These are phyloP conservation scores for Erodium moschatum DNA, from an alignment of 441 rosid species.

Conservation along the genomic window DNA sequence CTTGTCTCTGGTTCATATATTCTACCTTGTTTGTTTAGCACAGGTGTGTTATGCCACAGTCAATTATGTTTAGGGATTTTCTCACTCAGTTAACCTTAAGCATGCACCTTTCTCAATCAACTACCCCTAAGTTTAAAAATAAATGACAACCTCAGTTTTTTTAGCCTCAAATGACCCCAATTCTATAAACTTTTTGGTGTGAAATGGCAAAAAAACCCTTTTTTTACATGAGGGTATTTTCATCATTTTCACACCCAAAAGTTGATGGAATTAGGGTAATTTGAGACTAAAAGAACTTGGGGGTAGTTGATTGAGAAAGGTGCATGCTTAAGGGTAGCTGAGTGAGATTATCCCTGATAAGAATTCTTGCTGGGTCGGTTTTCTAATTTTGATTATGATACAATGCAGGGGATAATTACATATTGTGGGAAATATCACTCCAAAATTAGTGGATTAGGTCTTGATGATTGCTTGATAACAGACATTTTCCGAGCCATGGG, in stretches of 20 bases:
- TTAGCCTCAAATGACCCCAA: no score
- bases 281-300: no score
- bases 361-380: conserved; percentile 5
- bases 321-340: no score
- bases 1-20: conserved; percentile 74
- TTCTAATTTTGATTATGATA: conserved; percentile 24
- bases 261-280: no score
- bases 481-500: conserved; percentile 48
- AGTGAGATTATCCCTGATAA: neutral
- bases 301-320: no score
- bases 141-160: no score
- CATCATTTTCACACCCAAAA: no score
- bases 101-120: no score
- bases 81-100: no score
- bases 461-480: conserved; percentile 41
- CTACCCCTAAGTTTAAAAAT: no score
- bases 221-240: no score
- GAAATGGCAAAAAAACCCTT: neutral
- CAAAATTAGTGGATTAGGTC: conserved; percentile 28
- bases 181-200: no score
- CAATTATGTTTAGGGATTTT: conserved; percentile 1
- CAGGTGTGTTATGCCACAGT: conserved; percentile 52
- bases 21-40: conserved; percentile 61
- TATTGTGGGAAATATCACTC: conserved; percentile 33
- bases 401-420: conserved; percentile 63